phyloP scores from a whole-genome alignment of 441 rosid species.

The Biscutella auriculata region DNA sequence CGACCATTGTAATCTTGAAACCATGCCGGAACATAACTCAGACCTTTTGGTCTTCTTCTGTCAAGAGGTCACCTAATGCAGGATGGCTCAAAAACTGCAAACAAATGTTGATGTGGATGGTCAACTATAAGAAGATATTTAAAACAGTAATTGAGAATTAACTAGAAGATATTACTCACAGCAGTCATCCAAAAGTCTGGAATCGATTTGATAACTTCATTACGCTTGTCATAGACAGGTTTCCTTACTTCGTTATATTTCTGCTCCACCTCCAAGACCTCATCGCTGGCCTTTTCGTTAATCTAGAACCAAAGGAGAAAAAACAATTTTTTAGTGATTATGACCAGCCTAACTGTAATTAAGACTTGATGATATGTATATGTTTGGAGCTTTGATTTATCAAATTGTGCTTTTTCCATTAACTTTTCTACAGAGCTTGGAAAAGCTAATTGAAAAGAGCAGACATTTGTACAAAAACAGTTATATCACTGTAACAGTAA shows the following conservation, averaged over 20 bases:
- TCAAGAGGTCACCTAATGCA: slow-evolving; percentile 64
- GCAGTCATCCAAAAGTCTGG: slow-evolving; percentile 97
- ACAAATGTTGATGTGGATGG: too few relatives aligned
- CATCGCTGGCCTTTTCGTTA: slow-evolving; percentile 89
- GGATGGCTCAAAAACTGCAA: slow-evolving; percentile 90
- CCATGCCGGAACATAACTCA: not conserved
- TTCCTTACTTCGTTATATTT: slow-evolving; percentile 71
- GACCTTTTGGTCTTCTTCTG: slow-evolving; percentile 92
- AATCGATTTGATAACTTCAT: slow-evolving; percentile 63
- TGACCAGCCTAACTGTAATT: too few relatives aligned
- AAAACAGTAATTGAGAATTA: too few relatives aligned
- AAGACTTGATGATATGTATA: too few relatives aligned
- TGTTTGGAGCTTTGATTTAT: too few relatives aligned
- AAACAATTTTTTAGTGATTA: too few relatives aligned
- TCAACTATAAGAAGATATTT: too few relatives aligned
- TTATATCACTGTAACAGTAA: too few relatives aligned
- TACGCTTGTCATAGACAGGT: slow-evolving; percentile 78
- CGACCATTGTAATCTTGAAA: too few relatives aligned
- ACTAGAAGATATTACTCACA: too few relatives aligned
- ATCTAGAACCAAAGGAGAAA: slow-evolving; percentile 41
- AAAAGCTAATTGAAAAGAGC: not conserved
- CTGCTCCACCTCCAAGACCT: slow-evolving; percentile 92
- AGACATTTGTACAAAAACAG: too few relatives aligned
- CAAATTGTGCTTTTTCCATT: too few relatives aligned
- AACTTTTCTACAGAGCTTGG: not conserved